A percentile compares a stretch with the other conserved stretches of the same genome.
Evolutionary conservation across 108 stramenopile species (phyloP).

Genomic region (Fragilaria radians): DNA sequence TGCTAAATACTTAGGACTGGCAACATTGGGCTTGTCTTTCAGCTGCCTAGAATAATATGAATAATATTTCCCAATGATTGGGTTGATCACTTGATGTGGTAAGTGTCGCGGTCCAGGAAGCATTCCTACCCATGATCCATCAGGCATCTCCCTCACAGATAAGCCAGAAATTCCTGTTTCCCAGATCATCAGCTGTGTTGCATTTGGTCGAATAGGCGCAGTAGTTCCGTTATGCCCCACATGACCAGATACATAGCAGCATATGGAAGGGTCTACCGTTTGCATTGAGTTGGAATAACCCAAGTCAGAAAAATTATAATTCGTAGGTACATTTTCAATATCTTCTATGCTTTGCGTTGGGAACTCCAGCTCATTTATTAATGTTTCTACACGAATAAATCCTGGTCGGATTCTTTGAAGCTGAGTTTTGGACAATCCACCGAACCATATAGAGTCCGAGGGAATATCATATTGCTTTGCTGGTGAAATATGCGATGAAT

Average conservation of each 20-base stretch:
- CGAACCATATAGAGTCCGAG: constrained; percentile 25
- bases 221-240: constrained; percentile 10
- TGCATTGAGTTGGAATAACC: no score
- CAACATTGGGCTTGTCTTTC: constrained; percentile 23
- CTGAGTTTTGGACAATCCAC: constrained; percentile 44
- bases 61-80: constrained; percentile 61
- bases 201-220: constrained; percentile 35
- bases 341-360: constrained; percentile 30
- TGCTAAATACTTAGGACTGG: constrained; percentile 34
- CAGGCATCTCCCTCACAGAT: constrained; percentile 48
- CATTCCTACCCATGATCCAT: constrained; percentile 32
- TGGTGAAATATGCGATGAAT: constrained; percentile 11
- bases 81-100: constrained; percentile 10
- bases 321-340: constrained; percentile 24
- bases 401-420: constrained; percentile 58
- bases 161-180: constrained; percentile 62
- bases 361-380: constrained; percentile 24
- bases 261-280: constrained; percentile 29
- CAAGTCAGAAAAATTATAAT: constrained; percentile 15
- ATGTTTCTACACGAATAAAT: constrained; percentile 58
- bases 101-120: constrained; percentile 31
- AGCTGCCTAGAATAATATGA: constrained; percentile 38
- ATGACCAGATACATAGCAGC: constrained; percentile 44
- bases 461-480: constrained; percentile 1
- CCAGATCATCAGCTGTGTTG: constrained; percentile 57